Conservation (phyloP, 345 rosid species). For the Crucihimalaya himalaica region DNA sequence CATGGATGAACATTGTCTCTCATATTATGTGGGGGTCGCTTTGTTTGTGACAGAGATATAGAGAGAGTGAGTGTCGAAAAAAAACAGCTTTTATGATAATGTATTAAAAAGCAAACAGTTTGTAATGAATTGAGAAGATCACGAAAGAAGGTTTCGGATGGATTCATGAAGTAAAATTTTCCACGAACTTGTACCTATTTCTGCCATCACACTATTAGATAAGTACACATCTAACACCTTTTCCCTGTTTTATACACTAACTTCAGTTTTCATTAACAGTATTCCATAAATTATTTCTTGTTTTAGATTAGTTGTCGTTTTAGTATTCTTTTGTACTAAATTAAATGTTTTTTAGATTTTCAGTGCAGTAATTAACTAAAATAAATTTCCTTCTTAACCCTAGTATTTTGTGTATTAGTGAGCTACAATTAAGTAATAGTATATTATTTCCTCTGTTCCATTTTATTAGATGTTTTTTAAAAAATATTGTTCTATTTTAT, state of each 20-base stretch:
- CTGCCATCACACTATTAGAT: conserved; percentile 27
- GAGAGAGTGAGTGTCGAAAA: not conserved
- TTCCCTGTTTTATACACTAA: not conserved
- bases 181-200: conserved; percentile 12
- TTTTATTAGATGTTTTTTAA: too few relatives aligned
- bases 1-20: conserved; percentile 35
- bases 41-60: conserved; percentile 20
- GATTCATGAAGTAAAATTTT: conserved; percentile 16
- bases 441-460: too few relatives aligned
- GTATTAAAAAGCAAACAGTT: conserved; percentile 20
- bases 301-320: too few relatives aligned
- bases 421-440: not conserved
- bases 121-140: conserved; percentile 27
- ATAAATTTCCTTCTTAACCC: not conserved
- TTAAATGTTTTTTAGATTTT: not conserved
- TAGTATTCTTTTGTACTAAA: too few relatives aligned
- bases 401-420: not conserved
- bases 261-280: not conserved
- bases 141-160: conserved; percentile 14
- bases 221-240: conserved; percentile 32
- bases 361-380: too few relatives aligned
- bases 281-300: too few relatives aligned
- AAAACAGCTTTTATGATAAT: conserved; percentile 13
- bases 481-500: too few relatives aligned
- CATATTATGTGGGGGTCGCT: conserved; percentile 37